Conservation (phyloP, 108 stramenopile species). For the Skeletonema marinoi region DNA sequence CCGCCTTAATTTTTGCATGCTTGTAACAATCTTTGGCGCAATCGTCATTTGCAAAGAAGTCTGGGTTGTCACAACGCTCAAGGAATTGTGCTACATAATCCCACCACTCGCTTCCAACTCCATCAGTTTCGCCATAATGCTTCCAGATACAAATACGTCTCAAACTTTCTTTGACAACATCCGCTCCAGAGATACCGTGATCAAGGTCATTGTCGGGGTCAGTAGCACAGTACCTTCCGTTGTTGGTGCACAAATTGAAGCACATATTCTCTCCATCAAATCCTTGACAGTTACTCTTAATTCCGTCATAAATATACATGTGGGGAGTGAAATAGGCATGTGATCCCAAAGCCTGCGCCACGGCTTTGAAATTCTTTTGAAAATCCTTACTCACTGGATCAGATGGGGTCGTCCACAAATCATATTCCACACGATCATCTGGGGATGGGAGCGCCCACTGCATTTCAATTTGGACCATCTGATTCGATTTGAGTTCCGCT, state of each 20-base stretch:
- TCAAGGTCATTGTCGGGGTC: constrained; percentile 93
- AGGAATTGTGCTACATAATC: constrained; percentile 83
- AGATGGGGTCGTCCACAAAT: constrained; percentile 88
- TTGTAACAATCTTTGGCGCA: constrained; percentile 74
- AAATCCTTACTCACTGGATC: constrained; percentile 70
- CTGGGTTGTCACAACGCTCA: constrained; percentile 58
- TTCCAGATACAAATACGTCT: constrained; percentile 93
- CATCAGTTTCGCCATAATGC: constrained; percentile 76
- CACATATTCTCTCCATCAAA: constrained; percentile 71
- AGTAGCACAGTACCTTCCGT: constrained; percentile 92
- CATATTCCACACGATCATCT: constrained; percentile 91
- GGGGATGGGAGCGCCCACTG: constrained; percentile 86
- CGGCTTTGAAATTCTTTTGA: constrained; percentile 66
- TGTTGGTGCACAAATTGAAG: constrained; percentile 90
- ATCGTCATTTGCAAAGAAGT: constrained; percentile 76
- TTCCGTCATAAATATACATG: constrained; percentile 89
- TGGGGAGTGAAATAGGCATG: constrained; percentile 90
- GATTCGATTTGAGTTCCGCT: constrained; percentile 58
- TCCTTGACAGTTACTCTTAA: constrained; percentile 68
- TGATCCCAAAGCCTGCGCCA: constrained; percentile 70
- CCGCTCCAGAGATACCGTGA: constrained; percentile 86
- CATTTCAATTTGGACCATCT: constrained; percentile 87
- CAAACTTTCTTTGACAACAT: constrained; percentile 90
- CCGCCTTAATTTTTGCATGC: constrained; percentile 49
- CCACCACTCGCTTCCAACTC: constrained; percentile 90